A percentile compares a stretch with the other conserved stretches of the same genome.
Conservation (phyloP, 352 stramenopile species). For the Phytophthora sansomeana region DNA sequence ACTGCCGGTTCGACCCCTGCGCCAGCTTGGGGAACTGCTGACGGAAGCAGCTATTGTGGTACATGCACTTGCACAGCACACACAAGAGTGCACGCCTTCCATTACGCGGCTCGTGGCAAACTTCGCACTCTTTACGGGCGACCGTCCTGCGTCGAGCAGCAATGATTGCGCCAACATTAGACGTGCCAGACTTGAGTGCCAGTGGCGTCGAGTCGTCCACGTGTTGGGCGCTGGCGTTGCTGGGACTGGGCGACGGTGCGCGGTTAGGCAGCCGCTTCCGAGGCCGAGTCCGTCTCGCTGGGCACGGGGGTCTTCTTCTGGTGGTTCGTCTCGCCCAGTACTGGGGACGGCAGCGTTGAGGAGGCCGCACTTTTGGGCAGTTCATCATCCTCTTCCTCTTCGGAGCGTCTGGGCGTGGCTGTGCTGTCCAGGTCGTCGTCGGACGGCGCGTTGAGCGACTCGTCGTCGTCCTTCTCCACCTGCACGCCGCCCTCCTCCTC, state of each 20-base stretch:
- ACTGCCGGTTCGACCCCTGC: constrained; percentile 69
- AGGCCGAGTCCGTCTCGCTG: constrained; percentile 48
- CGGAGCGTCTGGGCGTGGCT: constrained; percentile 53
- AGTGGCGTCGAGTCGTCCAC: constrained; percentile 35
- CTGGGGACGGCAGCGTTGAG: not conserved
- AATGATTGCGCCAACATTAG: constrained; percentile 76
- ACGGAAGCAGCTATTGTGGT: constrained; percentile 86
- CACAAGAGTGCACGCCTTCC: constrained; percentile 82
- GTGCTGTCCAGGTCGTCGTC: constrained; percentile 82
- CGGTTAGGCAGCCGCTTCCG: constrained; percentile 31
- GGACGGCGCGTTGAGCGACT: constrained; percentile 74
- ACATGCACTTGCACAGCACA: constrained; percentile 84
- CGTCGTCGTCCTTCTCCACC: constrained; percentile 82
- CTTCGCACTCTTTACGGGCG: constrained; percentile 74
- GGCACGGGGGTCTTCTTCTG: constrained; percentile 15
- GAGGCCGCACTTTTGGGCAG: constrained; percentile 1
- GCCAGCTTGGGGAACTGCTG: constrained; percentile 81
- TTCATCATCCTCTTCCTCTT: constrained; percentile 59
- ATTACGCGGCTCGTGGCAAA: constrained; percentile 79
- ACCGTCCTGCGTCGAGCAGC: constrained; percentile 69
- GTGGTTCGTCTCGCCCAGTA: constrained; percentile 24
- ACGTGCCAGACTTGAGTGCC: constrained; percentile 59
- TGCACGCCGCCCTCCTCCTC: constrained; percentile 67
- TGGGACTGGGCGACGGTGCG: constrained; percentile 33
- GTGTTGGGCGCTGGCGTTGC: constrained; percentile 25